phyloP scores from a whole-genome alignment of 805 yeast genomes.

The Starmerella vaccinii region DNA sequence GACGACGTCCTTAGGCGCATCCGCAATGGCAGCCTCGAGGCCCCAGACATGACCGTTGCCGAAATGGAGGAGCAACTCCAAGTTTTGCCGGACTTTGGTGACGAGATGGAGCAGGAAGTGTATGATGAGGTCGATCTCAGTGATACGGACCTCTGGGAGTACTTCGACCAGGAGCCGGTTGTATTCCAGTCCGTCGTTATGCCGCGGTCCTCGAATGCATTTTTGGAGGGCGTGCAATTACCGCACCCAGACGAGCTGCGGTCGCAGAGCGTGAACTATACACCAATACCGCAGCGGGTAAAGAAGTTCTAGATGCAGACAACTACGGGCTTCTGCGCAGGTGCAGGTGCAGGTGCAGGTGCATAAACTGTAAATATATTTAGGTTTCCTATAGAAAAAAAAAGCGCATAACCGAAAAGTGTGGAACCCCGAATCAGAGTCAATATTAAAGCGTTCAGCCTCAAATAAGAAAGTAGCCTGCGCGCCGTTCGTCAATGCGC shows the following conservation, averaged over 20 bases:
- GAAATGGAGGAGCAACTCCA: slow-evolving; percentile 11
- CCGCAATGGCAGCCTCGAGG: slow-evolving; percentile 2
- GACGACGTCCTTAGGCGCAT: slow-evolving; percentile 5
- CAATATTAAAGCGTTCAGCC: too few species aligned
- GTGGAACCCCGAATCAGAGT: too few species aligned
- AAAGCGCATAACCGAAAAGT: too few species aligned
- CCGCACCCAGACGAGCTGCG: neutral
- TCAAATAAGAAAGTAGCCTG: too few species aligned
- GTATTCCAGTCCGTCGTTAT: slow-evolving; percentile 12
- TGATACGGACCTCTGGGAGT: slow-evolving; percentile 16
- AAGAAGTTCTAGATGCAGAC: slow-evolving; percentile 6
- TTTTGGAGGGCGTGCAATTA: slow-evolving; percentile 11
- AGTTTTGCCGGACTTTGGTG: slow-evolving; percentile 10
- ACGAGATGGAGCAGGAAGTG: slow-evolving; percentile 14
- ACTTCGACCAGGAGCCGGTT: slow-evolving; percentile 10
- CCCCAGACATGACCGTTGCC: slow-evolving; percentile 12
- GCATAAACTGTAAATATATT: neutral
- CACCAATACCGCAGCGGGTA: slow-evolving; percentile 16
- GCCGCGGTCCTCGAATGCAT: slow-evolving; percentile 13
- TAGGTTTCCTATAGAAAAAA: neutral
- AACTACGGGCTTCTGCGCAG: neutral
- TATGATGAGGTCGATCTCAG: slow-evolving; percentile 15
- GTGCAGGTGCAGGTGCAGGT: neutral
- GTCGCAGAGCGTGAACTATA: slow-evolving; percentile 16
- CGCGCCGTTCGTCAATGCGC: too few species aligned